Evolutionary conservation across 2,329 filamentous ascomycete species (phyloP).

Genomic region (Arthrobotrys sphaeroides): DNA sequence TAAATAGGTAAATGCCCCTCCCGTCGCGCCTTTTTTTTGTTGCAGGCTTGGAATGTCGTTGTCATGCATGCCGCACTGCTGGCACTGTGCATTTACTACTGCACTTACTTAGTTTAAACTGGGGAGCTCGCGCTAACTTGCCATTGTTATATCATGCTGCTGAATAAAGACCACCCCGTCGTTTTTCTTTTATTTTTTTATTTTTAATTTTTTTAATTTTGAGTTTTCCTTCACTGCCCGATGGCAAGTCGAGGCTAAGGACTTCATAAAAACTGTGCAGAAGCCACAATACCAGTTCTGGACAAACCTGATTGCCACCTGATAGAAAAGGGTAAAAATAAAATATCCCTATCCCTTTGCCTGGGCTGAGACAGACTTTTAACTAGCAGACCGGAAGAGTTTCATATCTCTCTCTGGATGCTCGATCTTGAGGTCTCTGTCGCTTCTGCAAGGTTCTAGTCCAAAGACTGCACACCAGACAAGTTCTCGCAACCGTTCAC

Average conservation of each 20-base stretch:
- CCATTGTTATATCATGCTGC: conserved; percentile 40
- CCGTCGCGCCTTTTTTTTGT: conserved; percentile 30
- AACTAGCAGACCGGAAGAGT: conserved; percentile 5
- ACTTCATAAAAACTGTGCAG: conserved; percentile 14
- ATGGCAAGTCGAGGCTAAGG: conserved; percentile 6
- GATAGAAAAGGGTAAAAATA: conserved; percentile 26
- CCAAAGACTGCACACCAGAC: not conserved
- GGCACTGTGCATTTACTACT: conserved; percentile 37
- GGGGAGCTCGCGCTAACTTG: conserved; percentile 50
- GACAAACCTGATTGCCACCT: conserved; percentile 31
- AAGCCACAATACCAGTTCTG: conserved; percentile 31
- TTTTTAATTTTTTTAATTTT: conserved; percentile 19
- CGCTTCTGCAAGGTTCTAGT: conserved; percentile 12
- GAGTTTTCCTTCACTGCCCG: not conserved
- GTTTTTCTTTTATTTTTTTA: conserved; percentile 16
- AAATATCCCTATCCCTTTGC: conserved; percentile 15
- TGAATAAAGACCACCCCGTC: conserved; percentile 28
- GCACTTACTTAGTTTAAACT: conserved; percentile 28
- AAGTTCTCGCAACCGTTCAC: conserved; percentile 8
- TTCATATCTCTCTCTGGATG: conserved; percentile 17
- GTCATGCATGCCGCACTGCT: conserved; percentile 42
- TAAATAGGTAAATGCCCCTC: conserved; percentile 53
- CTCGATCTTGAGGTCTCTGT: not conserved
- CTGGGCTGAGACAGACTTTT: conserved; percentile 23
- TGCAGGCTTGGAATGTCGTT: conserved; percentile 41